phyloP scores from a whole-genome alignment of 148 eudicot species.

The Arbutus unedo region DNA sequence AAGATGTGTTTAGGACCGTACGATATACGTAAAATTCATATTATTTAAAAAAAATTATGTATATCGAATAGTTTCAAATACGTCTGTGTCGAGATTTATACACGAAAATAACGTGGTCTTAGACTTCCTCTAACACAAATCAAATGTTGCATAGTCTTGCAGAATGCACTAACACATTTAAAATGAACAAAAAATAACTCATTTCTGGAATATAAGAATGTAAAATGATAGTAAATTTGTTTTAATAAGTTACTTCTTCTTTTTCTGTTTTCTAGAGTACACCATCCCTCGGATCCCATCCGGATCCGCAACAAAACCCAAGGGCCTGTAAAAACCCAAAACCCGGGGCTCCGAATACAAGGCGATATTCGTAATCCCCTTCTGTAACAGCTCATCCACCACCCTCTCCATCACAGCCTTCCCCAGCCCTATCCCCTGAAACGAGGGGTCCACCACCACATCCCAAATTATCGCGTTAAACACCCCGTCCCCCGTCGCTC shows the following conservation, averaged over 20 bases:
- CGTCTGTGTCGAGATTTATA: no score
- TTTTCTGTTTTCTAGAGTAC: constrained; percentile 58
- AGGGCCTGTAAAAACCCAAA: constrained; percentile 78
- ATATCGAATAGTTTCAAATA: no score
- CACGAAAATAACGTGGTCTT: no score
- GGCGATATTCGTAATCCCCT: constrained; percentile 73
- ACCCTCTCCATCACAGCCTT: constrained; percentile 89
- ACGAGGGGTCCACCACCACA: constrained; percentile 88
- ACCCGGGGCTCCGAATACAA: constrained; percentile 95
- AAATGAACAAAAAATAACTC: neutral
- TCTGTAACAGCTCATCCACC: constrained; percentile 45
- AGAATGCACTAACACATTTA: neutral
- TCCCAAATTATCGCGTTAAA: constrained; percentile 96
- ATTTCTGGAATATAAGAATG: neutral
- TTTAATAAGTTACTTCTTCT: constrained; percentile 17
- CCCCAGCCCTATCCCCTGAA: constrained; percentile 86
- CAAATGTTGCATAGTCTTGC: no score
- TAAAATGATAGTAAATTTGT: neutral
- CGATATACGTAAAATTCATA: no score
- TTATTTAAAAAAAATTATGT: no score
- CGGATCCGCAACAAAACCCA: constrained; percentile 88
- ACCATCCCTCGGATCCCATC: constrained; percentile 95
- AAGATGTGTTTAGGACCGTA: no score
- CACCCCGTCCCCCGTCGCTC: constrained; percentile 95
- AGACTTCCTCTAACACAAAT: no score